These are phyloP conservation scores for Besnoitia besnoiti DNA, from an alignment of 169 alveolate species.

Conservation along the genomic window DNA sequence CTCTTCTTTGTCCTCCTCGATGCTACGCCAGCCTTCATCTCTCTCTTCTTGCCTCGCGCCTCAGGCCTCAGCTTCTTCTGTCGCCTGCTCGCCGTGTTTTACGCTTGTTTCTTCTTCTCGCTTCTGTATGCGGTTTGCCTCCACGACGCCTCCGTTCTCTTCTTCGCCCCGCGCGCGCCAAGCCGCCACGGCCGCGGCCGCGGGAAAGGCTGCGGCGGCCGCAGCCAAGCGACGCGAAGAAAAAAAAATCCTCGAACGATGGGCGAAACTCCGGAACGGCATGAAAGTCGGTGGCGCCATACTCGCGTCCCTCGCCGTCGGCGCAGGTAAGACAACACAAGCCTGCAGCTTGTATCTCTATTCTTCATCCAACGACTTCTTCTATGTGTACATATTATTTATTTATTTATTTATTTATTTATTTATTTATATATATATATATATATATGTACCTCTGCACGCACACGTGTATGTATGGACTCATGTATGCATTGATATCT, in stretches of 20 bases:
- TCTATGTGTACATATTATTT: too few relatives aligned
- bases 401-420: too few relatives aligned
- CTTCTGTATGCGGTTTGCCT: background rate
- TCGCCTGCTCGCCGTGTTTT: background rate
- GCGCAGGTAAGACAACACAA: background rate
- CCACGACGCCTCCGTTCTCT: background rate
- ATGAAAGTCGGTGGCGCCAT: background rate
- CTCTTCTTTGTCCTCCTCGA: background rate
- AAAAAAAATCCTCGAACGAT: background rate
- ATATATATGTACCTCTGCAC: too few relatives aligned
- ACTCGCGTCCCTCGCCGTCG: background rate
- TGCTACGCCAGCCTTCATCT: background rate
- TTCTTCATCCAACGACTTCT: too few relatives aligned
- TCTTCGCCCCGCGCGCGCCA: background rate
- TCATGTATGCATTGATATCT: too few relatives aligned
- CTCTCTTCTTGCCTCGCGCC: background rate
- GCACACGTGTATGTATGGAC: too few relatives aligned
- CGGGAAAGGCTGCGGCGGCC: background rate
- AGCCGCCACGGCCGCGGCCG: conserved; percentile 11
- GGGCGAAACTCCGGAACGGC: background rate
- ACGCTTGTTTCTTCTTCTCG: background rate
- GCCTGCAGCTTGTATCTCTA: too few relatives aligned
- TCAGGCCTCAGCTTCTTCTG: background rate
- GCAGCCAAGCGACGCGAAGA: conserved; percentile 7
- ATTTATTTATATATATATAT: too few relatives aligned